Evolutionary conservation across 495 filamentous ascomycete species (phyloP).

Genomic region (Evansstolkia leycettana): DNA sequence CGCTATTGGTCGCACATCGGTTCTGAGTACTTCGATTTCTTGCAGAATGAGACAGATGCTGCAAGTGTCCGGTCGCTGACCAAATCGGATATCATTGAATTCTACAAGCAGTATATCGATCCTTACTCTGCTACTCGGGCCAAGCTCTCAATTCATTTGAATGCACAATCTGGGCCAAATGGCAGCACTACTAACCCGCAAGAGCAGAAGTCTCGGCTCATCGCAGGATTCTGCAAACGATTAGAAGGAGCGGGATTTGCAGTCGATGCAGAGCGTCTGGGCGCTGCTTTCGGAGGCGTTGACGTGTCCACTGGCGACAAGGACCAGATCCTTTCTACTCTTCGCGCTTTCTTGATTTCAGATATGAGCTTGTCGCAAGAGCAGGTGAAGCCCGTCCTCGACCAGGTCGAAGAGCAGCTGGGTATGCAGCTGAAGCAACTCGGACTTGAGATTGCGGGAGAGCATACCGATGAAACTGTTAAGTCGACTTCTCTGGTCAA

Average conservation of each 20-base stretch:
- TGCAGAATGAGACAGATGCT: slow-evolving; percentile 67
- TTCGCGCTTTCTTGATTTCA: slow-evolving; percentile 37
- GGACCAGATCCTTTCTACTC: slow-evolving; percentile 26
- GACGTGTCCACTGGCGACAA: slow-evolving; percentile 32
- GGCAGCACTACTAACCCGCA: slow-evolving; percentile 18
- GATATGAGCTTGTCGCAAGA: slow-evolving; percentile 32
- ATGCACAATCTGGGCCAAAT: slow-evolving; percentile 50
- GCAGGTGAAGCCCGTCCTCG: slow-evolving; percentile 27
- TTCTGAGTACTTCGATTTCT: slow-evolving; percentile 82
- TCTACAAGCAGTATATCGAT: slow-evolving; percentile 65
- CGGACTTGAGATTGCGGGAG: slow-evolving; percentile 13
- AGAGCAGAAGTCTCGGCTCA: slow-evolving; percentile 42
- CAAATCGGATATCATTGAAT: slow-evolving; percentile 67
- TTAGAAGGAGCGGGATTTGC: slow-evolving; percentile 38
- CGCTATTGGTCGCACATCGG: slow-evolving; percentile 78
- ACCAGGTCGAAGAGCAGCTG: slow-evolving; percentile 33
- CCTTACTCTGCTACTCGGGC: slow-evolving; percentile 61
- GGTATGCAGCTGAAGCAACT: slow-evolving; percentile 27
- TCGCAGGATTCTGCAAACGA: slow-evolving; percentile 35
- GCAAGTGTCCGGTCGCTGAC: slow-evolving; percentile 59
- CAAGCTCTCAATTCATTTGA: slow-evolving; percentile 73
- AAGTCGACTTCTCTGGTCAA: slow-evolving; percentile 18
- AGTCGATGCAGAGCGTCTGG: slow-evolving; percentile 30
- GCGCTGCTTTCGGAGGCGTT: slow-evolving; percentile 30
- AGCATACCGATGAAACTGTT: slow-evolving; percentile 8